Base-by-base conservation (phyloP, 768 basidiomycete genomes). In the Boletus huronensis region DNA sequence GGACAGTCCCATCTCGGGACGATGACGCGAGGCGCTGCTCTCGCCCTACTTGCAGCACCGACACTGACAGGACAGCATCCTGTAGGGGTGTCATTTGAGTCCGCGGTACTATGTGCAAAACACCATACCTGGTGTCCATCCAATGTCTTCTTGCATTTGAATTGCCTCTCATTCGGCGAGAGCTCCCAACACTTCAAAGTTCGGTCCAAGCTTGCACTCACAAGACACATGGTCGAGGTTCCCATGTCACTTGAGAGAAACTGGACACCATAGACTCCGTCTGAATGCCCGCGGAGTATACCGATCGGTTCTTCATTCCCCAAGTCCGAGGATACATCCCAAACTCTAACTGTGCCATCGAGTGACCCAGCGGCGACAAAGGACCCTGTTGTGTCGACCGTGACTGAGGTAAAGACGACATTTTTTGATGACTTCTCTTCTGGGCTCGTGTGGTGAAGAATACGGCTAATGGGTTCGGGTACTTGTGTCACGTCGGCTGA, bases 311-410 rank as follows among this genome's bases (percentile, higher is more conserved):
- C 50, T 5, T 54, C 51, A 17, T 19, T 50, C 26, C 70, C 65
- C n/a, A 55, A 56, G 13, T 75, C 79, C 4, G 74, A 75, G 41
- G 68, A 61, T 50, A 77, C 67, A 54, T 81, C 74, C 81, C 82
- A 83, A 13, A 83, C 70, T 48, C 81, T 74, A 29, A 82, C 70
- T 52, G 75, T 68, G 23, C 77, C 77, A 61, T 82, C 80, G n/a
- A 83, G 72, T 31, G 73, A 74, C 9, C 80, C 82, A 34, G 81
- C 76, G 35, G 80, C 82, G 19, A 81, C 74, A 51, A 78, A 72
- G 44, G 69, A 71, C 4, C 79, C 77, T 52, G 61, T 53, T 2
- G 46, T 31, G 48, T 72, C 64, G 25, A 71, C 62, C 1, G 70
- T 31, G 23, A 71, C 58, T 2, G 70, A 71, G 43, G 69, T 71